Conservation (phyloP, 306 rosid species). For the Fragaria nilgerrensis region DNA sequence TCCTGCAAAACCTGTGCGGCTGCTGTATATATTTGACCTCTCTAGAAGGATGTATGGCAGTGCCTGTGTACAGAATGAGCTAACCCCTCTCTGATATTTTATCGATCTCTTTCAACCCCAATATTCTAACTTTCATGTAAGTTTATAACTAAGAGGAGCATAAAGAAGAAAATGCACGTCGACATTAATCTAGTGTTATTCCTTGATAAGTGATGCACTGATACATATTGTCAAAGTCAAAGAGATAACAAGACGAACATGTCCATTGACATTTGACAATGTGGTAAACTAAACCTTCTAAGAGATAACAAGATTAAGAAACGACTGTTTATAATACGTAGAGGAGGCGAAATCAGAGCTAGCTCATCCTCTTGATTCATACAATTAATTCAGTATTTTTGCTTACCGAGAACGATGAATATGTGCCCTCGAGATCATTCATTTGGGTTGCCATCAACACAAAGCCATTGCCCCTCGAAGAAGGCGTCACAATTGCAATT, state of each 20-base stretch:
- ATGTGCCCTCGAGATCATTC: neutral
- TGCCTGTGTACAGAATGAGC: too few species aligned
- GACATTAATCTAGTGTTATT: too few species aligned
- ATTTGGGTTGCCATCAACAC: constrained; percentile 5
- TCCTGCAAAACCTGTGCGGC: too few species aligned
- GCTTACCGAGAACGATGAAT: neutral
- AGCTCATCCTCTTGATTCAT: constrained; percentile 12
- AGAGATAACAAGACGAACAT: neutral
- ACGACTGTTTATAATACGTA: neutral
- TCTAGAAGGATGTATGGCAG: too few species aligned
- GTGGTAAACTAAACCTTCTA: neutral
- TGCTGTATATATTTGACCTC: too few species aligned
- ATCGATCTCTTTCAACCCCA: too few species aligned
- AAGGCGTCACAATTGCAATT: constrained; percentile 14
- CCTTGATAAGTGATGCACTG: too few species aligned
- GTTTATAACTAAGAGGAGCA: too few species aligned
- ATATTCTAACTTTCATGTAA: too few species aligned
- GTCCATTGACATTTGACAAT: neutral
- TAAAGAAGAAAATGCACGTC: too few species aligned
- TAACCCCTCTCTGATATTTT: too few species aligned
- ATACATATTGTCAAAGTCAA: too few species aligned
- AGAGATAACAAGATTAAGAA: neutral
- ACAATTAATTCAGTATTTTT: neutral
- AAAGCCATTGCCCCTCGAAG: constrained; percentile 26
- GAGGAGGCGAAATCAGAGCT: neutral